Percentiles rank a stretch among this genome's conserved stretches.
Evolutionary conservation across 345 rosid species (phyloP).

Genomic region (Moricandia arvensis): DNA sequence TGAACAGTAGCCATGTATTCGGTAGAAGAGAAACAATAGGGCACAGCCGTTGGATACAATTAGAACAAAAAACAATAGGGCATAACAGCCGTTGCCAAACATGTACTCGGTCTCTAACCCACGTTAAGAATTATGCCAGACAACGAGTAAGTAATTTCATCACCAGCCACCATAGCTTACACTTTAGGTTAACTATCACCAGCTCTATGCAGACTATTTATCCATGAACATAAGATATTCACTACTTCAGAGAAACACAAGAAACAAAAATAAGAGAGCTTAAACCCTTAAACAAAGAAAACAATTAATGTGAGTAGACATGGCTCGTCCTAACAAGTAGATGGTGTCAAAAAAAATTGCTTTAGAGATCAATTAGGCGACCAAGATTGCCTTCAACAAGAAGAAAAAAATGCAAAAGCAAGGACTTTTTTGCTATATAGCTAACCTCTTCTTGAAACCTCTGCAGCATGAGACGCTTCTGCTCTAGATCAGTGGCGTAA

Average conservation of each 20-base stretch:
- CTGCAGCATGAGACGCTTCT: slow-evolving; percentile 92
- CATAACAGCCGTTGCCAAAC: not conserved
- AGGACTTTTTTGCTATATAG: not conserved
- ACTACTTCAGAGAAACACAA: no score
- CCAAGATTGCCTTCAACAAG: slow-evolving; percentile 3
- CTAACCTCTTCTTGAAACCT: slow-evolving; percentile 96
- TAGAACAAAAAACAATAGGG: not conserved
- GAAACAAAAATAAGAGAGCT: not conserved
- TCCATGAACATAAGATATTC: not conserved
- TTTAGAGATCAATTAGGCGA: not conserved
- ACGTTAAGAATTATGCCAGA: not conserved
- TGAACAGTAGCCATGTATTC: not conserved
- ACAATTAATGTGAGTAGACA: not conserved
- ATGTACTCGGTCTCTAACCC: not conserved
- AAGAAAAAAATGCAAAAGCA: not conserved
- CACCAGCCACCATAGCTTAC: not conserved
- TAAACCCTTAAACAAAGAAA: not conserved
- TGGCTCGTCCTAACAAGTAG: not conserved
- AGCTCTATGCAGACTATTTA: slow-evolving; percentile 8
- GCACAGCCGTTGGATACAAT: not conserved
- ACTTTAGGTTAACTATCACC: not conserved
- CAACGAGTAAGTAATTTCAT: not conserved
- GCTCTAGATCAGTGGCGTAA: slow-evolving; percentile 64
- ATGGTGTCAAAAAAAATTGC: not conserved
- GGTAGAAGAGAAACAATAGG: not conserved